Conservation (phyloP, 1,284 basidiomycete species). For the Ceratobasidium papillatum region DNA sequence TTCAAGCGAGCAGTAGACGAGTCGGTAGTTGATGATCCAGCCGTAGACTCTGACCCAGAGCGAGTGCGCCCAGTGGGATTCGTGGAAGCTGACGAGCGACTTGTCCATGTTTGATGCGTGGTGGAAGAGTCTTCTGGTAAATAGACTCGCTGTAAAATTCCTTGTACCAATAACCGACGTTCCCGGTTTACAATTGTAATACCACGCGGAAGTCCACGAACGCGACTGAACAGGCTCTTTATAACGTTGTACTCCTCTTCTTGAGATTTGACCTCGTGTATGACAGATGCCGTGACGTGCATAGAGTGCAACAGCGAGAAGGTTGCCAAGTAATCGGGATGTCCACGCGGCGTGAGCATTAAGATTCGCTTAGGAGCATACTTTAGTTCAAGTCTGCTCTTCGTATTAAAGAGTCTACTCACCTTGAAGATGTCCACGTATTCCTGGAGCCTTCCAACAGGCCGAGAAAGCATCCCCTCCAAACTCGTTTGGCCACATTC, state of each 20-base stretch:
- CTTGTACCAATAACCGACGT: conserved; percentile 75
- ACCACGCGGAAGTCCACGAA: conserved; percentile 66
- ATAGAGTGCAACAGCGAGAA: conserved; percentile 69
- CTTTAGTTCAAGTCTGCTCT: conserved; percentile 39
- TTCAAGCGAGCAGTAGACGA: not conserved
- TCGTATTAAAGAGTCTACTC: conserved; percentile 49
- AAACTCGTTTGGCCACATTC: conserved; percentile 70
- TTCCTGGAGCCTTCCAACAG: conserved; percentile 73
- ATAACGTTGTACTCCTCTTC: conserved; percentile 84
- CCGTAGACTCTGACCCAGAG: conserved; percentile 19
- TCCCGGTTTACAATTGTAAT: conserved; percentile 71
- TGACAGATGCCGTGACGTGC: conserved; percentile 72
- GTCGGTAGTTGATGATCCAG: conserved; percentile 36
- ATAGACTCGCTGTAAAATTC: conserved; percentile 58
- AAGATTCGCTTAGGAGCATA: conserved; percentile 62
- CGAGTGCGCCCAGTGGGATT: not conserved
- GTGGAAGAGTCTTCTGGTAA: conserved; percentile 44
- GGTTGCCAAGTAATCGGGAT: conserved; percentile 73
- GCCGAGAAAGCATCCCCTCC: conserved; percentile 74
- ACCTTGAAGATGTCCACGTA: conserved; percentile 82
- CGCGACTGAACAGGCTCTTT: conserved; percentile 65
- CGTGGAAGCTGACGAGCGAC: not conserved
- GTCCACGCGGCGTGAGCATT: conserved; percentile 70
- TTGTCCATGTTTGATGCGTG: not conserved
- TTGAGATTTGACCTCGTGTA: conserved; percentile 82